Evolutionary conservation across 2,329 filamentous ascomycete genomes (phyloP).

Genomic region (Colletotrichum sp.): DNA sequence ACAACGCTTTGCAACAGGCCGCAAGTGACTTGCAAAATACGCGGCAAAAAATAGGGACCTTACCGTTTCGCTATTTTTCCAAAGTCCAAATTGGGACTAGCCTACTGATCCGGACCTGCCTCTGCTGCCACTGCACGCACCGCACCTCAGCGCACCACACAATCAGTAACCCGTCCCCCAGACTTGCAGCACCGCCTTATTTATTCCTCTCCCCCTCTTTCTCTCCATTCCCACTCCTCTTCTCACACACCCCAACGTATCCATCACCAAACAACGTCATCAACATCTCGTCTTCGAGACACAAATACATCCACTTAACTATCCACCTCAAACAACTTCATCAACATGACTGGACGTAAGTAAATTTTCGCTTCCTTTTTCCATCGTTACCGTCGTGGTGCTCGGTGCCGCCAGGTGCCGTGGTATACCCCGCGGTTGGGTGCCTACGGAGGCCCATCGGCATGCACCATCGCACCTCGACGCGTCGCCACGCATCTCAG

Average conservation of each 20-base stretch:
- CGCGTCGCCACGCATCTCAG: not conserved
- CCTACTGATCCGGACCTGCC: slow-evolving; percentile 19
- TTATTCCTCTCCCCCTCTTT: slow-evolving; percentile 22
- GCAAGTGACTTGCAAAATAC: slow-evolving; percentile 14
- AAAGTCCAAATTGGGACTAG: slow-evolving; percentile 25
- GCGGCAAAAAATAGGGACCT: slow-evolving; percentile 20
- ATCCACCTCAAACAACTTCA: slow-evolving; percentile 28
- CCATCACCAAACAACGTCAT: slow-evolving; percentile 26
- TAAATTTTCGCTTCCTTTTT: slow-evolving; percentile 30
- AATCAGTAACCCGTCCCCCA: slow-evolving; percentile 24
- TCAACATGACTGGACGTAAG: slow-evolving; percentile 78
- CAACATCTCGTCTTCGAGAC: slow-evolving; percentile 15
- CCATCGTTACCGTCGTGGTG: slow-evolving; percentile 21
- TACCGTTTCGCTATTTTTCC: slow-evolving; percentile 21
- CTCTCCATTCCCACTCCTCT: slow-evolving; percentile 23
- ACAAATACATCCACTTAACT: not conserved
- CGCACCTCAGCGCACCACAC: slow-evolving; percentile 19
- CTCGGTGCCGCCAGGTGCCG: not conserved
- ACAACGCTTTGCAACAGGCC: not conserved
- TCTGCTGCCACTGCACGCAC: not conserved
- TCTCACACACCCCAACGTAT: slow-evolving; percentile 26
- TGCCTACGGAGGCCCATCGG: not conserved
- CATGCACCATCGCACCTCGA: not conserved
- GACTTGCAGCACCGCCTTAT: slow-evolving; percentile 21
- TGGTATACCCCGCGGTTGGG: not conserved